Base-by-base conservation (phyloP, 2,329 filamentous ascomycete genomes). In the Cladophialophora immunda region DNA sequence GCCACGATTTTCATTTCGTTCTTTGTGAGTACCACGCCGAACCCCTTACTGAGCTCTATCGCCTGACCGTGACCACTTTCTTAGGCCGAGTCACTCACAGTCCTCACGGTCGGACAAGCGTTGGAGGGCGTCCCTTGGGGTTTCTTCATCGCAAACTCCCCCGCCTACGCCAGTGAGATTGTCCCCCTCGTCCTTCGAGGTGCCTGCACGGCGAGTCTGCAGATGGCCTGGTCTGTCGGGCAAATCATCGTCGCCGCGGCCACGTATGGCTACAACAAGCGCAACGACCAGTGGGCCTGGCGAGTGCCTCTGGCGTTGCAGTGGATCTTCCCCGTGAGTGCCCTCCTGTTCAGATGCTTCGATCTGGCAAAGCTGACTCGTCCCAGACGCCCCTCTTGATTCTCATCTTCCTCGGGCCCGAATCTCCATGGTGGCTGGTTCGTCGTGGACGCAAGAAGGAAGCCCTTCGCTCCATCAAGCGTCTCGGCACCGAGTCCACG, bases 181-280 rank as follows among this genome's bases (percentile, higher is more conserved):
- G 85, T 87, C 2, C 87, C 87, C 0, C 81, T 89, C 60, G 78
- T 78, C 73, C 77, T 90, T 62, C 78, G 87, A 75, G 87, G 84
- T 59, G 83, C 86, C n/a, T 82, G 82, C 4, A 89, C 87, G 2
- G 84, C 86, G 77, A 89, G 86, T 83, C 72, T 89, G 76, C 87
- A 89, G 78, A 89, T 89, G 86, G 87, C 86, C 79, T 89, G 87
- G 87, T 84, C 86, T 22, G 85, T 89, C 73, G 87, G 87, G 29
- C 76, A 78, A 36, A 89, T 89, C 75, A 87, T 89, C 65, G 87
- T 89, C 27, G 84, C 81, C 32, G 86, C 78, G 66, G 81, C 86
- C 67, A 85, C 84, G 57, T 89, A 85, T 75, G 73, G 76, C 56
- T 88, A 87, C 79, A 80, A 87, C 47, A 72, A 69, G 52, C 0